These are phyloP conservation scores for Cerrena zonata DNA, from an alignment of 1,284 basidiomycete species.

Conservation along the genomic window DNA sequence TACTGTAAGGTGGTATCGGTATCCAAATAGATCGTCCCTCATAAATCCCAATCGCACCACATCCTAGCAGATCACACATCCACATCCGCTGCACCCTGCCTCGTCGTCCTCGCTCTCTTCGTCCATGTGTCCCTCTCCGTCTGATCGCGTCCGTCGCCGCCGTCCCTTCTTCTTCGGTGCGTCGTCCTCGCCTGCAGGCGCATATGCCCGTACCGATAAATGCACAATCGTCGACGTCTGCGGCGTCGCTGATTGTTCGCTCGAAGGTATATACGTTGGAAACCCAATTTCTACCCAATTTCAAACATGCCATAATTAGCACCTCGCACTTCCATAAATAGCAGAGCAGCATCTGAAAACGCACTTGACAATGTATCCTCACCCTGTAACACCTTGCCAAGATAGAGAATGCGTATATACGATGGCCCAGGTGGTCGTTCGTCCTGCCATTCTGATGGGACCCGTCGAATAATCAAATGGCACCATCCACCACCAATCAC, in stretches of 20 bases:
- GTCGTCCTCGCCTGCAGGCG: constrained; percentile 47
- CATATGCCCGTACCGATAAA: constrained; percentile 68
- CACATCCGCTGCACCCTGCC: constrained; percentile 22
- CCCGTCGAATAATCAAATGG: background rate
- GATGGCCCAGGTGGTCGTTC: constrained; percentile 75
- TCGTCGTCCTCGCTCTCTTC: constrained; percentile 15
- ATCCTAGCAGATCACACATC: constrained; percentile 23
- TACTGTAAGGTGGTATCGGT: too few species aligned
- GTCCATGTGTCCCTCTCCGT: background rate
- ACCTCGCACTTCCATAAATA: background rate
- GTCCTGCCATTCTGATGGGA: constrained; percentile 65
- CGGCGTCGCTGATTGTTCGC: constrained; percentile 18
- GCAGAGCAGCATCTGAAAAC: constrained; percentile 24
- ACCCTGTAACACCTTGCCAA: constrained; percentile 80
- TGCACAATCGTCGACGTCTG: constrained; percentile 73
- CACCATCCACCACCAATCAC: too few species aligned
- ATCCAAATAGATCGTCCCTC: too few species aligned
- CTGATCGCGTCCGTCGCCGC: constrained; percentile 7
- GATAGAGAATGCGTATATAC: constrained; percentile 71
- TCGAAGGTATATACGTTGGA: constrained; percentile 36
- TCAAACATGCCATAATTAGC: constrained; percentile 4
- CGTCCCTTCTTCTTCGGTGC: constrained; percentile 44
- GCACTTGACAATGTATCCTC: constrained; percentile 71
- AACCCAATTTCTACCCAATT: constrained; percentile 42
- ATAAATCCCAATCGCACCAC: too few species aligned